These are phyloP conservation scores for Clitoria ternatea DNA, from an alignment of 306 rosid genomes.

Conservation along the genomic window DNA sequence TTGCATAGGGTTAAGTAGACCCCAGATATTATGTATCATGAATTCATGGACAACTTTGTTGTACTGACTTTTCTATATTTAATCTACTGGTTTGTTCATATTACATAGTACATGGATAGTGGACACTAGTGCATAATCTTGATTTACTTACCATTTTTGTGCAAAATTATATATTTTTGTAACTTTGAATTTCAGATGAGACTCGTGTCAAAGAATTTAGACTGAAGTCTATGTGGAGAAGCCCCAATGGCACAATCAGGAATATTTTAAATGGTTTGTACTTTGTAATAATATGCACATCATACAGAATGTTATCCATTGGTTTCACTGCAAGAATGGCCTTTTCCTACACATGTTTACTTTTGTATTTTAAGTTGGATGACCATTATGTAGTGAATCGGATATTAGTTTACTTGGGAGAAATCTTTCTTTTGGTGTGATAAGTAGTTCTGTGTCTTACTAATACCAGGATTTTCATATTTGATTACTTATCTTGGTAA, in stretches of 20 bases:
- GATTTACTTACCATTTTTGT: background rate
- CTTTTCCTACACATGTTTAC: background rate
- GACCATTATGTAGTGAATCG: background rate
- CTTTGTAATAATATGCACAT: background rate
- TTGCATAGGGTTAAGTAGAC: conserved; percentile 1
- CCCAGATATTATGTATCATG: background rate
- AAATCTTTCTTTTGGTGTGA: background rate
- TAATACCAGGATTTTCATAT: background rate
- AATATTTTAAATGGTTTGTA: conserved; percentile 87
- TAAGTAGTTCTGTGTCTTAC: background rate
- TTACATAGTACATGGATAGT: conserved; percentile 9
- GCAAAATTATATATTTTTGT: background rate
- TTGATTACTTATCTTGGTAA: conserved; percentile 1
- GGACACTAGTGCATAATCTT: background rate
- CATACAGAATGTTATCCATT: conserved; percentile 12
- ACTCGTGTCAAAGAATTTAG: conserved; percentile 92
- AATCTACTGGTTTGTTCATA: background rate
- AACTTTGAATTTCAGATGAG: conserved; percentile 62
- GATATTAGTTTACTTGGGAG: background rate
- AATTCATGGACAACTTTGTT: background rate
- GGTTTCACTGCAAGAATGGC: background rate
- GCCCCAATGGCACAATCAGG: conserved; percentile 97
- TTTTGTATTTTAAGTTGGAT: background rate
- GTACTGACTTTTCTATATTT: background rate
- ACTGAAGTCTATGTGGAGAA: conserved; percentile 97